These are phyloP conservation scores for Corinectria fuckeliana DNA, from an alignment of 2,329 filamentous ascomycete genomes.

Conservation along the genomic window DNA sequence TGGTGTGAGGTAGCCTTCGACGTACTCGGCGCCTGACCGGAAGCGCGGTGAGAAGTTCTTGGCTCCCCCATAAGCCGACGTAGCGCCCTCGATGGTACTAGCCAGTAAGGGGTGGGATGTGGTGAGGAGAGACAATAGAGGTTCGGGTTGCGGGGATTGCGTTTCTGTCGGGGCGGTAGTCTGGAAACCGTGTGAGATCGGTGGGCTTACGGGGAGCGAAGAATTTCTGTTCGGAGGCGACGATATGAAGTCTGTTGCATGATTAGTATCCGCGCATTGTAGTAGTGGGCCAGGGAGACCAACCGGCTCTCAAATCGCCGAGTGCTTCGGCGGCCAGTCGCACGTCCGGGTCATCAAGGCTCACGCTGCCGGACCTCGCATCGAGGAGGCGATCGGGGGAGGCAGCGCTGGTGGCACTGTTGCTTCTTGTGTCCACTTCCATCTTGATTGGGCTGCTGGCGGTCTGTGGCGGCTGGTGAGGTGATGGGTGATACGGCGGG, in stretches of 20 bases:
- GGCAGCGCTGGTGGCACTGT: conserved; percentile 48
- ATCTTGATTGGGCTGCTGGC: conserved; percentile 55
- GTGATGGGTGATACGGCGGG: conserved; percentile 49
- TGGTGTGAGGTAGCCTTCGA: conserved; percentile 86
- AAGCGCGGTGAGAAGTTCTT: conserved; percentile 92
- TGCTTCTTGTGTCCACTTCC: conserved; percentile 55
- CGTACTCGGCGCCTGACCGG: conserved; percentile 87
- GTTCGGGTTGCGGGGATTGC: conserved; percentile 69
- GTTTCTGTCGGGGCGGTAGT: conserved; percentile 34
- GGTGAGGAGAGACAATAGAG: conserved; percentile 83
- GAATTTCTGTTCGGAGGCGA: conserved; percentile 61
- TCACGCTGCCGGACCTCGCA: conserved; percentile 58
- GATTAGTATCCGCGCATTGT: conserved; percentile 14
- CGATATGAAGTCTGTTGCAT: conserved; percentile 66
- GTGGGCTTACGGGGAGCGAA: conserved; percentile 48
- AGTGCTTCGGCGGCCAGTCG: conserved; percentile 77
- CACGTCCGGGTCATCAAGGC: conserved; percentile 70
- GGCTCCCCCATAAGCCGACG: conserved; percentile 83
- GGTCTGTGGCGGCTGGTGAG: conserved; percentile 39
- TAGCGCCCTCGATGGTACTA: conserved; percentile 81
- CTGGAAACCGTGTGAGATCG: conserved; percentile 43
- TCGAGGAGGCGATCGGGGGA: conserved; percentile 56
- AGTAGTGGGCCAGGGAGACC: conserved; percentile 2
- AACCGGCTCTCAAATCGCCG: conserved; percentile 76
- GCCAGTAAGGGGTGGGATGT: conserved; percentile 87